Evolutionary conservation across 495 filamentous ascomycete genomes (phyloP), one percentile per base, ranked within the genome.

Genomic region (Corynascus novoguineensis): DNA sequence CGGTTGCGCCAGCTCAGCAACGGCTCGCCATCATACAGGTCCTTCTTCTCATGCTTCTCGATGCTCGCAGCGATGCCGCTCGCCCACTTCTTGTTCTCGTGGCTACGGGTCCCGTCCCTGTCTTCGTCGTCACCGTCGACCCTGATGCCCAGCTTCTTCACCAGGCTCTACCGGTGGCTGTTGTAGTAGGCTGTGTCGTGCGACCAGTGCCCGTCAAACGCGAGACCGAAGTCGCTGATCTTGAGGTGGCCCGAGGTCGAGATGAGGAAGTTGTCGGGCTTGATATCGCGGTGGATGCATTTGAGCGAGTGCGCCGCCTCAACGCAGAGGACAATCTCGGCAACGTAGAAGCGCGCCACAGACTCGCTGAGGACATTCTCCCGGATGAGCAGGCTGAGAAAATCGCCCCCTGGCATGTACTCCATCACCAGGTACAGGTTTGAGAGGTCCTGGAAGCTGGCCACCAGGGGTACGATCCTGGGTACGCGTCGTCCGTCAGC

Each of bases 221-320:
- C 89, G 25, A 97, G 78, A 0, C 92, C 92, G 68, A 97, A 97
- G 65, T 97, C 92, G 8, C 89, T 90, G 56, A 97, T 96, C 66
- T 95, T 96, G 59, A 97, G 72, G 67, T 97, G 92, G 0, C 92
- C 91, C 37, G 86, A 87, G 0, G 88, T 80, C 8, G 86, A 88
- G 60, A 96, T 90, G 35, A 96, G 80, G 61, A 97, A 96, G 63
- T 97, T 97, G 75, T 97, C 92, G 0, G 92, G 92, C 69, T 97
- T 97, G 65, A 97, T 82, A 72, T 96, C 92, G 10, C 92, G 86
- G 67, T 97, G 92, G 46, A 97, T 96, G 81, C 88, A 96, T 28
- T 79, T 78, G 34, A 96, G 81, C 45, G 81, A 78, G 75, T 97
- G 92, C 6, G 88, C 86, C 68, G 96, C 92, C 71, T 97, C 92